Percentiles rank a stretch among this genome's conserved stretches.
phyloP scores from a whole-genome alignment of 23 red algal species.

The Gracilaria domingensis region DNA sequence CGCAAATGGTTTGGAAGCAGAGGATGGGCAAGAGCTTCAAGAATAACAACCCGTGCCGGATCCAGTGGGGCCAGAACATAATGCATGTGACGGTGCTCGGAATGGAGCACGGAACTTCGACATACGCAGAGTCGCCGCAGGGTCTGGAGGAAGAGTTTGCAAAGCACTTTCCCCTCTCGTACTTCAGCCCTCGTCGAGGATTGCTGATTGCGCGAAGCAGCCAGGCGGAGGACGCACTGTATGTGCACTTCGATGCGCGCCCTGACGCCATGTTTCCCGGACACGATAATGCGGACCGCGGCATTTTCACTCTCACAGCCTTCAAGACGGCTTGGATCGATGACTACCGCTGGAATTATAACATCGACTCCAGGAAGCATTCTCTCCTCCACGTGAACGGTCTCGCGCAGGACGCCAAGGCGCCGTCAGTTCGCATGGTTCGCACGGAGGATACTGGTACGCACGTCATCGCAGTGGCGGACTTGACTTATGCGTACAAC shows the following conservation, averaged over 20 bases:
- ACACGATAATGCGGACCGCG: constrained; percentile 67
- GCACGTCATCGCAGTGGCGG: constrained; percentile 37
- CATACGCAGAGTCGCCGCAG: constrained; percentile 37
- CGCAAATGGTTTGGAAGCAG: constrained; percentile 52
- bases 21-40: constrained; percentile 40
- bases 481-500: constrained; percentile 69
- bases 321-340: constrained; percentile 50
- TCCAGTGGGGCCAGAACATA: constrained; percentile 53
- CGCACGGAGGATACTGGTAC: constrained; percentile 14
- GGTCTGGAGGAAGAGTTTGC: background rate
- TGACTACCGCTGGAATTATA: constrained; percentile 20
- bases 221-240: constrained; percentile 26
- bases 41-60: constrained; percentile 48
- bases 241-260: constrained; percentile 68
- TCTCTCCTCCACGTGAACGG: constrained; percentile 53
- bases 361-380: constrained; percentile 59
- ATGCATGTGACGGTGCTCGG: constrained; percentile 48
- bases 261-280: constrained; percentile 57
- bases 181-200: constrained; percentile 27
- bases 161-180: constrained; percentile 15
- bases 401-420: constrained; percentile 63
- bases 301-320: constrained; percentile 49
- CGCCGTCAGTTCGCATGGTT: constrained; percentile 48
- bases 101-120: constrained; percentile 24
- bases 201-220: constrained; percentile 41